These are phyloP conservation scores for Pythium coloratum DNA, from an alignment of 352 stramenopile genomes.

Conservation along the genomic window DNA sequence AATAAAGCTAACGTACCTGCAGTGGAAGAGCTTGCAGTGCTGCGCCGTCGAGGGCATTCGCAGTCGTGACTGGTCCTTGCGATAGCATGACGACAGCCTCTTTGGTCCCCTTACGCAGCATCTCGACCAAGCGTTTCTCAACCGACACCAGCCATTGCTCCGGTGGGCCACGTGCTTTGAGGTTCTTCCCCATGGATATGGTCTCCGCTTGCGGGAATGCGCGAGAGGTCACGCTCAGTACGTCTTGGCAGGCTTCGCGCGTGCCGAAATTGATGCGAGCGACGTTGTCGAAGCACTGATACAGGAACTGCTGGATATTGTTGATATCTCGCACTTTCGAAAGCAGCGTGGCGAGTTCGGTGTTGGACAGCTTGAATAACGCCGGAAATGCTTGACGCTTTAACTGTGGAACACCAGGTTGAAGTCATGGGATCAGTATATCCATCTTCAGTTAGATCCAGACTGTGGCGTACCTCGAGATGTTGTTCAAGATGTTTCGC, in stretches of 20 bases:
- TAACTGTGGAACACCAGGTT: slow-evolving; percentile 10
- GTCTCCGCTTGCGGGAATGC: slow-evolving; percentile 40
- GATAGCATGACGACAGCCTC: slow-evolving; percentile 31
- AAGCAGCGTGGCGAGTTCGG: slow-evolving; percentile 53
- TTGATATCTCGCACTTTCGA: slow-evolving; percentile 47
- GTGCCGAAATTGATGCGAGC: slow-evolving; percentile 53
- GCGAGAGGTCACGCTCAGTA: slow-evolving; percentile 42
- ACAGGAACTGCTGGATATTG: slow-evolving; percentile 55
- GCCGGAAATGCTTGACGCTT: slow-evolving; percentile 62
- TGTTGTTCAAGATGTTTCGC: slow-evolving; percentile 52
- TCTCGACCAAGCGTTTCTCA: slow-evolving; percentile 58
- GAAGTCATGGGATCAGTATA: not conserved
- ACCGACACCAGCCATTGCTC: slow-evolving; percentile 68
- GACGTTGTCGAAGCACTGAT: slow-evolving; percentile 76
- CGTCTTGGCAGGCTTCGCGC: slow-evolving; percentile 62
- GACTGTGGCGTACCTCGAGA: slow-evolving; percentile 34
- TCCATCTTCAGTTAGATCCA: not conserved
- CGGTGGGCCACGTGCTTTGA: slow-evolving; percentile 66
- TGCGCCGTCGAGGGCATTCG: slow-evolving; percentile 7
- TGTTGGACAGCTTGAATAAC: slow-evolving; percentile 67
- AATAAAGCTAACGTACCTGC: slow-evolving; percentile 11
- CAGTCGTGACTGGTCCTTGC: not conserved
- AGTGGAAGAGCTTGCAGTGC: slow-evolving; percentile 16
- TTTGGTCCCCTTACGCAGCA: slow-evolving; percentile 54
- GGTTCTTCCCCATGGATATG: slow-evolving; percentile 67